Evolutionary conservation across 805 yeast species (phyloP).

Genomic region (Kregervanrija fluxuum): DNA sequence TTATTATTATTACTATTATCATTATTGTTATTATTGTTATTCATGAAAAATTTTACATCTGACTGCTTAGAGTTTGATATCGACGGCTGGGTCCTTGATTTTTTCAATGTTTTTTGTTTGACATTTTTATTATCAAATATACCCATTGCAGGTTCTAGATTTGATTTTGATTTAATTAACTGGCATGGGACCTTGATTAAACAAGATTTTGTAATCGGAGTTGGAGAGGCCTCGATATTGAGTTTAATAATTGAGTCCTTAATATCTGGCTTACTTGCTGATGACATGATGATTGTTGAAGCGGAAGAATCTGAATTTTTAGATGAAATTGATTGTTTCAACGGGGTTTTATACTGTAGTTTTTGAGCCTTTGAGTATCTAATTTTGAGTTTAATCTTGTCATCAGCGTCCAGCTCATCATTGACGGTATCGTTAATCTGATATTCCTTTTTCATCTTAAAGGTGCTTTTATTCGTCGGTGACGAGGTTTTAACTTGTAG

Average conservation of each 20-base stretch:
- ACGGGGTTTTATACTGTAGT: neutral
- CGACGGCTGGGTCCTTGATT: conserved; percentile 1
- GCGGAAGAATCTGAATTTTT: conserved; percentile 24
- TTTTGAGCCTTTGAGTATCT: neutral
- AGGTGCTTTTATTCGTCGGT: no score
- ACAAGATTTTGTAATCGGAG: conserved; percentile 25
- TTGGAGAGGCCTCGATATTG: conserved; percentile 23
- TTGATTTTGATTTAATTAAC: conserved; percentile 20
- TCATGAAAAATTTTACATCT: no score
- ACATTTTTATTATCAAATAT: conserved; percentile 20
- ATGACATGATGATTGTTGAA: conserved; percentile 26
- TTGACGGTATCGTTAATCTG: neutral
- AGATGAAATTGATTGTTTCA: neutral
- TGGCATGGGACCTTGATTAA: conserved; percentile 21
- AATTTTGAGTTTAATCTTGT: neutral
- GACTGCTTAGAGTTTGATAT: neutral
- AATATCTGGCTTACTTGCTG: conserved; percentile 16
- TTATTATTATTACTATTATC: neutral
- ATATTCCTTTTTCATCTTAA: neutral
- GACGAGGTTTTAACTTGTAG: no score
- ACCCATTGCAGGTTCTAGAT: conserved; percentile 27
- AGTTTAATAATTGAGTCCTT: conserved; percentile 1
- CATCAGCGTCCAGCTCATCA: neutral
- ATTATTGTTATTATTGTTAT: neutral
- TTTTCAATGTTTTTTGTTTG: neutral